Evolutionary conservation across 306 rosid genomes (phyloP).

Genomic region (Vigna radiata): DNA sequence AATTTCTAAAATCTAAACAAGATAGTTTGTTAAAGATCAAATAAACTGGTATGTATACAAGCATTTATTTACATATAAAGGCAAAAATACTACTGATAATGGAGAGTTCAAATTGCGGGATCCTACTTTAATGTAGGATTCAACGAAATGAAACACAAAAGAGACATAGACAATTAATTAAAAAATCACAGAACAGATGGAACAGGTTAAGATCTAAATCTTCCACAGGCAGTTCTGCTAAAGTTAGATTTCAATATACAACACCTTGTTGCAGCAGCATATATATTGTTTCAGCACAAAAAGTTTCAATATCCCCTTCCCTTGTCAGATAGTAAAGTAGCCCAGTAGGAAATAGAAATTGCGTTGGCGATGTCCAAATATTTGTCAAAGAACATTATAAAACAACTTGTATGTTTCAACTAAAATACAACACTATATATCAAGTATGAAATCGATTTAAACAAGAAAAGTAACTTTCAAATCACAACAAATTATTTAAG

Average conservation of each 20-base stretch:
- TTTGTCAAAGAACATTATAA: too few relatives aligned
- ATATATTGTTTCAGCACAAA: too few relatives aligned
- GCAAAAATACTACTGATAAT: neutral
- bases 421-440: too few relatives aligned
- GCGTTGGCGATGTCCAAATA: neutral
- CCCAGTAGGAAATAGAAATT: neutral
- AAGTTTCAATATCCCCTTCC: too few relatives aligned
- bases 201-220: neutral
- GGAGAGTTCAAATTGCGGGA: neutral
- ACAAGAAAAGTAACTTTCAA: too few relatives aligned
- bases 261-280: neutral
- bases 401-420: too few relatives aligned
- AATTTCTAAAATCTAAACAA: neutral
- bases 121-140: neutral
- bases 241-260: neutral
- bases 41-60: neutral
- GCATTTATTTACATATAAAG: neutral
- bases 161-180: neutral
- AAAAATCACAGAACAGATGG: neutral
- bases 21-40: neutral
- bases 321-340: neutral
- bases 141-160: slow-evolving; percentile 12
- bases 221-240: neutral
- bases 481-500: too few relatives aligned
- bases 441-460: too few relatives aligned